Evolutionary conservation across 352 stramenopile species (phyloP).

Genomic region (Globisporangium cylindrosporum): DNA sequence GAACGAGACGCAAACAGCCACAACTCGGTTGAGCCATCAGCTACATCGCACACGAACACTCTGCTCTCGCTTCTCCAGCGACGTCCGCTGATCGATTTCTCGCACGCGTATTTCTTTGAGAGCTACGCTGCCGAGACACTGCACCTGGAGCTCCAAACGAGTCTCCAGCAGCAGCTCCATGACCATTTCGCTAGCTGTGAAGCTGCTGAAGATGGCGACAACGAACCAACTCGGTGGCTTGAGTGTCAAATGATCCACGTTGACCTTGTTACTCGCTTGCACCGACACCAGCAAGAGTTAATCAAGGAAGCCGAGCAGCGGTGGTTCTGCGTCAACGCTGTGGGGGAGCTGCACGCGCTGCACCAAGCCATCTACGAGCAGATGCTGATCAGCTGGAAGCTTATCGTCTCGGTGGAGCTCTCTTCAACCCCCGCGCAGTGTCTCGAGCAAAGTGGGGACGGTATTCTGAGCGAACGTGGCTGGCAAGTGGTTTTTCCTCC

Average conservation of each 20-base stretch:
- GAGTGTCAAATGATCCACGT: constrained; percentile 24
- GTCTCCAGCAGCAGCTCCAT: constrained; percentile 28
- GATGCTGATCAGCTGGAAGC: constrained; percentile 41
- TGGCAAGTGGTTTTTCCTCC: constrained; percentile 37
- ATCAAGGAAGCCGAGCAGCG: constrained; percentile 28
- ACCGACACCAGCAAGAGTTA: constrained; percentile 21
- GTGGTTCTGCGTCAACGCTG: constrained; percentile 30
- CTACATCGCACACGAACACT: constrained; percentile 3
- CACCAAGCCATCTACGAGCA: constrained; percentile 44
- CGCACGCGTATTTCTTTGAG: constrained; percentile 57
- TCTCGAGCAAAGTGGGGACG: constrained; percentile 27
- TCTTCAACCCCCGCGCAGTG: constrained; percentile 20
- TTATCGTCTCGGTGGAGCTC: constrained; percentile 39
- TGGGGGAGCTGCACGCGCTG: constrained; percentile 34
- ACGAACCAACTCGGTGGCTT: constrained; percentile 13
- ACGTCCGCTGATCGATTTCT: constrained; percentile 44
- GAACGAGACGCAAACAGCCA: too few relatives aligned
- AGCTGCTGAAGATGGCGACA: constrained; percentile 3
- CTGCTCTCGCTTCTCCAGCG: constrained; percentile 24
- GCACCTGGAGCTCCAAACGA: constrained; percentile 42
- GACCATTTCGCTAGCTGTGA: constrained; percentile 23
- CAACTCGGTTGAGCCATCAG: neutral
- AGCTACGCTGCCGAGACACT: constrained; percentile 50
- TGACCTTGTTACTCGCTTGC: constrained; percentile 15
- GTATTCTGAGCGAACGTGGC: constrained; percentile 26